Evolutionary conservation across 768 basidiomycete genomes (phyloP), one percentile per base, ranked within the genome.

Genomic region (Calocera cornea): DNA sequence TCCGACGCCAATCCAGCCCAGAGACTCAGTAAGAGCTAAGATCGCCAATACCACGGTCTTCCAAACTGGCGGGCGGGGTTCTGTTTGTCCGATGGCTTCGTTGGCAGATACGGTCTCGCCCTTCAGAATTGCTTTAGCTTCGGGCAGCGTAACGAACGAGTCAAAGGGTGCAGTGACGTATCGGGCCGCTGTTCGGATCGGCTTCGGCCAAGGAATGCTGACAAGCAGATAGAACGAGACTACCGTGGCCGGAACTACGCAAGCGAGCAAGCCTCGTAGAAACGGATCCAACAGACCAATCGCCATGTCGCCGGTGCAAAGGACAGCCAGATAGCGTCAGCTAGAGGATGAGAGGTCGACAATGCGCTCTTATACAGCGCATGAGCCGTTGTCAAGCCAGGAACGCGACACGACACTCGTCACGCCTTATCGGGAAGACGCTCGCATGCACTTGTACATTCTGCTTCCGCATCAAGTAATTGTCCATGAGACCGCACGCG

Each of bases 1-100:
- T n/a, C 83, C 85, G 2, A 79, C 72, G n/a, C 79, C 80, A 1
- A 87, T 74, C 87, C 88, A 89, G 10, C 76, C 72, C 3, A 90
- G 76, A 0, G 83, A 77, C 71, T 87, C 82, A 2, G 81, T 40
- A 38, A 88, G 81, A 0, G 87, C 84, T 1, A 86, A 70, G 68
- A 81, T 79, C 0, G 81, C 78, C 50, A 89, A 81, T n/a, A 83
- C 70, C 49, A 85, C 69, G 1, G 85, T 83, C 41, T 84, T 83
- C 86, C 87, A 88, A 8, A 87, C 77, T 0, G 84, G 82, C 14
- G 79, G 77, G 10, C 54, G 0, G 8, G 34, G n/a, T n/a, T n/a
- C n/a, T 44, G 22, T 40, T 50, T 33, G 66, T 17, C 10, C 34
- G n/a, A 24, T 36, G 36, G 41, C 65, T 5, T 66, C 41, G 63